Evolutionary conservation across 768 basidiomycete genomes (phyloP), one percentile per base, ranked within the genome.

Genomic region (Termitomyces sp.): DNA sequence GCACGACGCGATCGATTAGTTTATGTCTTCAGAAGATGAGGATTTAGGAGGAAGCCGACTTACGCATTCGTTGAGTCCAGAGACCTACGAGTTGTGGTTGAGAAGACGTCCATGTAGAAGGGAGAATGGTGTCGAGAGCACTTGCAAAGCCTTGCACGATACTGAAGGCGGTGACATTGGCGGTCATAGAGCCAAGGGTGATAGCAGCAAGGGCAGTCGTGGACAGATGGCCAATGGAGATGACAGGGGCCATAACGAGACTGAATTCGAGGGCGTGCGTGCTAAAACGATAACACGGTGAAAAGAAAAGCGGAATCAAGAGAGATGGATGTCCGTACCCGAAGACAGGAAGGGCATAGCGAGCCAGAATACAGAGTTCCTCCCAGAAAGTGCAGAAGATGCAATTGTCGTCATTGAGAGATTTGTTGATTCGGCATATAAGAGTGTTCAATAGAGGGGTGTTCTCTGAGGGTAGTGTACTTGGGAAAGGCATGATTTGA

Each of bases 91-190:
- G 77, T 16, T 86, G 73, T 0, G 94, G 96, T 30, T 87, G 84
- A 1, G 85, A 67, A 3, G 93, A 94, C 0, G 97, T 95, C 94
- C 91, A 99, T 16, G 96, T 94, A 39, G 91, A 84, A 0, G 97
- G 96, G 9, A 98, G 83, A 64, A 99, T 80, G 0, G 95, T 95
- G 68, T 99, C 97, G 19, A 99, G 82, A 0, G 92, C 86, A 48
- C 88, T 90, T 8, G 83, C 75, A 54, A 96, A 83, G 19, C 93
- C 93, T 61, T 89, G 88, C 6, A 94, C 74, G 54, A 96, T 86
- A 60, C 86, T 89, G 62, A 88, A 88, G 2, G 83, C 88, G 1
- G 89, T 85, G 11, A 86, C 84, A 51, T 79, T 82, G 19, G 84
- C 84, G 0, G 87, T 88, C 86, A 90, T 88, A 11, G 82, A 84